phyloP scores from a whole-genome alignment of 306 rosid genomes.

The Sechiopsis laciniata region DNA sequence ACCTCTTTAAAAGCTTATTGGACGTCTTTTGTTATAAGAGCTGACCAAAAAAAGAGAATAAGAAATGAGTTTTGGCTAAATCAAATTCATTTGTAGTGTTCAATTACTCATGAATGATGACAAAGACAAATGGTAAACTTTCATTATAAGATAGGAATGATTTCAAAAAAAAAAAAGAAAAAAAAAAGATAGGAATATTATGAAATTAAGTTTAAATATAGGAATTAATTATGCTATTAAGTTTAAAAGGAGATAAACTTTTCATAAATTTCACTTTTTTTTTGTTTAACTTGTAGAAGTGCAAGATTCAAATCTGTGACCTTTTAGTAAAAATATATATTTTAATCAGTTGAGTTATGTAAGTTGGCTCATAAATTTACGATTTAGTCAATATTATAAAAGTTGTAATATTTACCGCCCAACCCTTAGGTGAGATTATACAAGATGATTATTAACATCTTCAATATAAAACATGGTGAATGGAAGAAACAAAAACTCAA shows the following conservation, averaged over 20 bases:
- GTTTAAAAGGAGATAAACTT: not conserved
- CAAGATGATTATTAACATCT: not conserved
- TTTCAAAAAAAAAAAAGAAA: too few species aligned
- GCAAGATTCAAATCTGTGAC: too few species aligned
- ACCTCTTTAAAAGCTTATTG: not conserved
- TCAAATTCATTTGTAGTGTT: not conserved
- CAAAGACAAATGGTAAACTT: not conserved
- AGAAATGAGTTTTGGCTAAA: not conserved
- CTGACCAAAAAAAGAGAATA: not conserved
- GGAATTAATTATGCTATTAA: not conserved
- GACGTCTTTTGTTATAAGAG: not conserved
- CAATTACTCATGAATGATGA: not conserved
- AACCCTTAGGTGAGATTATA: not conserved
- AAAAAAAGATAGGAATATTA: too few species aligned
- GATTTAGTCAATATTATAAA: not conserved
- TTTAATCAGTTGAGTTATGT: too few species aligned
- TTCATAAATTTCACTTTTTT: not conserved
- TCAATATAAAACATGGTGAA: not conserved
- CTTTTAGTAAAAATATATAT: too few species aligned
- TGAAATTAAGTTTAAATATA: not conserved
- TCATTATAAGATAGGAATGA: not conserved
- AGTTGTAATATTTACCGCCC: not conserved
- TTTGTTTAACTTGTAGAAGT: not conserved
- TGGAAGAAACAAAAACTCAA: slow-evolving; percentile 15
- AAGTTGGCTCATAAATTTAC: too few species aligned